A percentile compares a stretch with the other conserved stretches of the same genome.
Conservation (phyloP, 1,139 yeast genomes). For the Sugiyamaella sp. region DNA sequence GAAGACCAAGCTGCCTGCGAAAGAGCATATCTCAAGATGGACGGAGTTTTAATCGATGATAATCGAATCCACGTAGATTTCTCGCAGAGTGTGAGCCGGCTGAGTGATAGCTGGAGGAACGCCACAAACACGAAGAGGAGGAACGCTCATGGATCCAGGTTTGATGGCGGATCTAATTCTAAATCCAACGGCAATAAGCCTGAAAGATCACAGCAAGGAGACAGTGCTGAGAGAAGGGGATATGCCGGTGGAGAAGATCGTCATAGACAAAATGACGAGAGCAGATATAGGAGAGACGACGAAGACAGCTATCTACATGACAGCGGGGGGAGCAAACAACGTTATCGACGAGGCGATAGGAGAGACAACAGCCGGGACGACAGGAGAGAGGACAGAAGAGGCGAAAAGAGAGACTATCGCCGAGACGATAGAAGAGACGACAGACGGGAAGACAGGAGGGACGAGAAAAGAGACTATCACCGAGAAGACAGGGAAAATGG, state of each 20-base stretch:
- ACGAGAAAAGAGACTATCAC: slow-evolving; percentile 17
- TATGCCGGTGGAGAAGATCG: slow-evolving; percentile 7
- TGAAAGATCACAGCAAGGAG: slow-evolving; percentile 2
- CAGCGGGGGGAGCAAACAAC: neutral
- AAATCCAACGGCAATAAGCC: neutral
- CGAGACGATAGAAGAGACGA: slow-evolving; percentile 12
- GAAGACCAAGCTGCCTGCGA: slow-evolving; percentile 55
- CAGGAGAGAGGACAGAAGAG: slow-evolving; percentile 8
- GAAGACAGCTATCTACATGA: slow-evolving; percentile 6
- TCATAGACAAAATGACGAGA: too few species aligned
- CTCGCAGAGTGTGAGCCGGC: slow-evolving; percentile 54
- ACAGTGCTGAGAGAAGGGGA: slow-evolving; percentile 13
- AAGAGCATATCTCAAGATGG: slow-evolving; percentile 60
- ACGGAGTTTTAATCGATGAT: slow-evolving; percentile 65
- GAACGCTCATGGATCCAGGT: slow-evolving; percentile 22
- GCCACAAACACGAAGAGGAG: slow-evolving; percentile 26
- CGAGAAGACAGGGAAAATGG: slow-evolving; percentile 17
- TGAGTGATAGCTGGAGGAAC: slow-evolving; percentile 31
- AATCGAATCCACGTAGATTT: slow-evolving; percentile 66
- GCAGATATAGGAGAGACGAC: slow-evolving; percentile 15
- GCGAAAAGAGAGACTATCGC: neutral
- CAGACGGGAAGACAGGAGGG: slow-evolving; percentile 17
- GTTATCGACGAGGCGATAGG: slow-evolving; percentile 3
- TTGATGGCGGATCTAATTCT: neutral
- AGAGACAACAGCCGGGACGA: slow-evolving; percentile 13